phyloP scores from a whole-genome alignment of 495 filamentous ascomycete species.

The Letharia columbiana region DNA sequence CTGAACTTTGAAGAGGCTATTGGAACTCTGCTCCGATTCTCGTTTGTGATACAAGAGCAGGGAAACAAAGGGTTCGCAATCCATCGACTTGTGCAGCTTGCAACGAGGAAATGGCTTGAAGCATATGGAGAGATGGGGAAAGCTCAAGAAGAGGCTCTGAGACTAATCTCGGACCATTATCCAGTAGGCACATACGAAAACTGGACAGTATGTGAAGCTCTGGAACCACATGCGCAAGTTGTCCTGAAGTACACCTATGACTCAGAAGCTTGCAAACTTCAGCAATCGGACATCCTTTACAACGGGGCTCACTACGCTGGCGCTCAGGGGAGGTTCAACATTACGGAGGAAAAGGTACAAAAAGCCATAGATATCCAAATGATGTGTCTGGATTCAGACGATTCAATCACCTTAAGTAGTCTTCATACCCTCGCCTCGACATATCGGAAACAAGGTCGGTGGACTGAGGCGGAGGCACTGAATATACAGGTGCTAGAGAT shows the following conservation, averaged over 20 bases:
- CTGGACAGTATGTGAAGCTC: neutral
- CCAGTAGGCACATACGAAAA: conserved; percentile 23
- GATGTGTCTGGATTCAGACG: neutral
- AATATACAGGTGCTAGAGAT: conserved; percentile 23
- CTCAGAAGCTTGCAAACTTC: neutral
- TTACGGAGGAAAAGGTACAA: neutral
- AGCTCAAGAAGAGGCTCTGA: conserved; percentile 34
- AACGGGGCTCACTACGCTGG: neutral
- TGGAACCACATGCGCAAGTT: conserved; percentile 5
- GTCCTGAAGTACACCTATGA: neutral
- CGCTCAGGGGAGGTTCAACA: neutral
- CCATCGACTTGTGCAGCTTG: conserved; percentile 40
- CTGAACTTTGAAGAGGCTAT: neutral
- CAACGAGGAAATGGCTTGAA: conserved; percentile 37
- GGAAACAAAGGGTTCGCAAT: conserved; percentile 32
- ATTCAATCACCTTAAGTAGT: conserved; percentile 21
- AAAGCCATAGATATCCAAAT: neutral
- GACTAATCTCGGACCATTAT: conserved; percentile 32
- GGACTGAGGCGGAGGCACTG: conserved; percentile 15
- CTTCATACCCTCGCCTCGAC: conserved; percentile 29
- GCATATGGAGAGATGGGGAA: conserved; percentile 29
- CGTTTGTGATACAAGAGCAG: neutral
- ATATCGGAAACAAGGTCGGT: conserved; percentile 26
- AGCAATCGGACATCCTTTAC: neutral
- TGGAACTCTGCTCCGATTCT: conserved; percentile 1